Base-by-base conservation (phyloP, 176 grass and related monocot species). In the Panicum miliaceum region DNA sequence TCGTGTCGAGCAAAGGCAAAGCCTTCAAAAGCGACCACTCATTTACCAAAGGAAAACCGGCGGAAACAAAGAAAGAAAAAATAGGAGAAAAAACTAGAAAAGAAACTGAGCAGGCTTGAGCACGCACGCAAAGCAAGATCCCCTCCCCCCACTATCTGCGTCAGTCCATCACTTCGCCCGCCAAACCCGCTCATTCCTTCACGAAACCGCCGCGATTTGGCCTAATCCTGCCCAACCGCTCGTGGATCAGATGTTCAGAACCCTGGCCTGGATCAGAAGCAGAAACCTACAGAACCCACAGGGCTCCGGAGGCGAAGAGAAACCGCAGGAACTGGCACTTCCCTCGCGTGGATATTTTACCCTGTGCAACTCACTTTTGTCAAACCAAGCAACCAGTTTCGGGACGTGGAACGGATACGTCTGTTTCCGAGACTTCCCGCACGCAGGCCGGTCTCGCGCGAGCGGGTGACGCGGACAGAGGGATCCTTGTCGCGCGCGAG, bases 401-500 rank as follows among this genome's bases (percentile, higher is more conserved):
- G 11, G 9, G 11, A 10, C 42, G 42, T 45, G 29, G 29, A 32
- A 2, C 42, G 42, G 2, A 1, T 2, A 7, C 41, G 41, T 43
- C 9, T 43, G 41, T 43, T 43, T 10, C 42, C 16, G 6, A 81
- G 42, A 22, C 19, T 27, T 34, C 63, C 46, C 34, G 34, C 22
- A 2, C 4, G 14, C 67, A 57, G 16, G 14, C 67, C 47, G 16
- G 46, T 37, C 50, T 47, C 8, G 43, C 71, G 14, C 46, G 38
- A 12, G 37, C 19, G 40, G 12, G 12, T 32, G 29, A 32, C 37
- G 42, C n/a, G 75, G 10, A 75, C 76, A 76, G n/a, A 68, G 18
- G 22, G 52, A 80, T 81, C 76, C n/a, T 53, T 61, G 47, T 79
- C 81, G 69, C 25, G 79, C 32, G 72, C 43, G 76, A 42, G 51